Evolutionary conservation across 2,329 filamentous ascomycete species (phyloP).

Genomic region (Periglandula ipomoeae): DNA sequence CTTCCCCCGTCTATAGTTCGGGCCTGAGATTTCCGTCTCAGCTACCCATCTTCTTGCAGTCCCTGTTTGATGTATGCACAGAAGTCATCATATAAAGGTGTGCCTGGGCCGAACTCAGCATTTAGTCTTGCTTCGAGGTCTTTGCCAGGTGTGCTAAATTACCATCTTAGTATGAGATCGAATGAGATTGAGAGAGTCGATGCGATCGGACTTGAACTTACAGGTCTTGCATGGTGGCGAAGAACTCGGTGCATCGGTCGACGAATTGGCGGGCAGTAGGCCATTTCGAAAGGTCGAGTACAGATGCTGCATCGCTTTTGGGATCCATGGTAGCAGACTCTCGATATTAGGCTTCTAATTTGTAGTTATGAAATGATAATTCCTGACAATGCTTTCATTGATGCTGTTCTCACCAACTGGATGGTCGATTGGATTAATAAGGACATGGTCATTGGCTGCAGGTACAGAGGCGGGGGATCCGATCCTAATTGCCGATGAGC

Average conservation of each 20-base stretch:
- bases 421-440: too few species aligned
- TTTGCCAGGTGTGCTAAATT: constrained; percentile 33
- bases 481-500: not conserved
- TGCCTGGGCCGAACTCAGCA: constrained; percentile 32
- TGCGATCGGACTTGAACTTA: too few species aligned
- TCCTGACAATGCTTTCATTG: too few species aligned
- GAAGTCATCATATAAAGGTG: constrained; percentile 32
- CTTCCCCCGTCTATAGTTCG: constrained; percentile 36
- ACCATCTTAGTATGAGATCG: too few species aligned
- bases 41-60: constrained; percentile 36
- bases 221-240: constrained; percentile 22
- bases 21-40: constrained; percentile 31
- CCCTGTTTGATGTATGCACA: constrained; percentile 28
- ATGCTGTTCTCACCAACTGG: too few species aligned
- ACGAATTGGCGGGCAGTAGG: constrained; percentile 21
- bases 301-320: not conserved
- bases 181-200: too few species aligned
- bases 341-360: too few species aligned
- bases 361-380: too few species aligned
- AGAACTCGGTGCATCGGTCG: constrained; percentile 19
- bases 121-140: constrained; percentile 35
- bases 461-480: not conserved
- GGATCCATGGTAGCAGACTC: not conserved
- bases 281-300: constrained; percentile 13
- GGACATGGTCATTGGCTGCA: not conserved